These are phyloP conservation scores for Chalciporus chontae DNA, from an alignment of 768 basidiomycete genomes.

Conservation along the genomic window DNA sequence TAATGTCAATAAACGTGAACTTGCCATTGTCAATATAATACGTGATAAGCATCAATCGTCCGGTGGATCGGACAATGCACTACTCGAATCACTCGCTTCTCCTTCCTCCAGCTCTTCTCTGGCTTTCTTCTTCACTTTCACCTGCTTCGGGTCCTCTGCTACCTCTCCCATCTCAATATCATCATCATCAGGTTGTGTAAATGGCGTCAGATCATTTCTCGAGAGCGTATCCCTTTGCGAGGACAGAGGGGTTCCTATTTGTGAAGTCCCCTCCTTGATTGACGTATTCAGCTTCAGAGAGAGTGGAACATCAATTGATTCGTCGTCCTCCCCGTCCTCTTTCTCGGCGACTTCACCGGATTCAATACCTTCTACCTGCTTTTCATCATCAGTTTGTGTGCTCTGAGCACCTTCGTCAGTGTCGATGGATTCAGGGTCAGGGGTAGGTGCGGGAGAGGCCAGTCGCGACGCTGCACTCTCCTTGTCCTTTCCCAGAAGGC, in stretches of 20 bases:
- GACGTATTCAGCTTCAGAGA: constrained; percentile 31
- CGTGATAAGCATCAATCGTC: constrained; percentile 39
- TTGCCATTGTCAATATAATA: constrained; percentile 28
- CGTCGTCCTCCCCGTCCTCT: constrained; percentile 36
- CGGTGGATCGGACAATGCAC: constrained; percentile 73
- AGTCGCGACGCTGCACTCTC: constrained; percentile 42
- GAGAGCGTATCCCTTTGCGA: constrained; percentile 25
- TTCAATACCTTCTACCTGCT: constrained; percentile 36
- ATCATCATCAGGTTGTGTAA: constrained; percentile 40
- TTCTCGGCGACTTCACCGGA: constrained; percentile 42
- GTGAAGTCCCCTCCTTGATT: constrained; percentile 33
- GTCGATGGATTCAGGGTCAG: constrained; percentile 40
- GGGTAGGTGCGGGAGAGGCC: constrained; percentile 44
- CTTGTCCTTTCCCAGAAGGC: constrained; percentile 66
- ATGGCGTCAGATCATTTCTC: constrained; percentile 16
- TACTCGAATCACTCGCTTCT: constrained; percentile 79
- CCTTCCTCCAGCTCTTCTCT: constrained; percentile 83
- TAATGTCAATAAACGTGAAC: constrained; percentile 65
- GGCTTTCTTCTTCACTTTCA: constrained; percentile 45
- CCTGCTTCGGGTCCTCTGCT: constrained; percentile 61
- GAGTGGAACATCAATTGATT: constrained; percentile 27
- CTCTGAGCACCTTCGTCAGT: constrained; percentile 24
- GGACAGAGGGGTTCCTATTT: constrained; percentile 28
- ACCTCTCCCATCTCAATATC: constrained; percentile 94
- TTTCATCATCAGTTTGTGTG: constrained; percentile 31